Evolutionary conservation across 257 asterid species (phyloP).

Genomic region (Jacaranda mimosifolia): DNA sequence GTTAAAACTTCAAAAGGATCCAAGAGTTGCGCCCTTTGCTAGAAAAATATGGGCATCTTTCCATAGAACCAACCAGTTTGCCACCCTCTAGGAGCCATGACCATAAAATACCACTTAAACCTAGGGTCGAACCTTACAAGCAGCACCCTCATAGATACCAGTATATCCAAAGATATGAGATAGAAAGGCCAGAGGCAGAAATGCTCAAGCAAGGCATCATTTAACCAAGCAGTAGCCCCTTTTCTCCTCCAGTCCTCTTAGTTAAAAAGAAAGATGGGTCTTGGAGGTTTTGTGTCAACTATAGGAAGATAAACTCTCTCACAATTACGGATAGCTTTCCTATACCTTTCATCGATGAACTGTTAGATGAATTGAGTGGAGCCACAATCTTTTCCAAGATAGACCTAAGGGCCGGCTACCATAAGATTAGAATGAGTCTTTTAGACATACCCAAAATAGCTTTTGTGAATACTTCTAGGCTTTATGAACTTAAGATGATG

Average conservation of each 20-base stretch:
- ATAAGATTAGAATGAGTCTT: neutral
- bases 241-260: neutral
- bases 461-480: neutral
- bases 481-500: neutral
- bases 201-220: neutral
- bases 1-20: neutral
- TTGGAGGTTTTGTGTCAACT: neutral
- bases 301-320: neutral
- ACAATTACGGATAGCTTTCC: neutral
- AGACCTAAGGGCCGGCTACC: neutral
- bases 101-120: neutral
- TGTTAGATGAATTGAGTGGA: neutral
- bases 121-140: neutral
- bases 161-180: neutral
- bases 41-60: neutral
- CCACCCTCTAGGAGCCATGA: neutral
- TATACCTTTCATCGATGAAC: neutral
- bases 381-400: neutral
- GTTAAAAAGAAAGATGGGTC: neutral
- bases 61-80: neutral
- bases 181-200: neutral
- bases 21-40: neutral
- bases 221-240: neutral
- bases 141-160: fast-evolving
- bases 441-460: neutral